A percentile compares a stretch with the other conserved stretches of the same genome.
These are phyloP conservation scores for Fraxinus nigra DNA, from an alignment of 305 asterid genomes.

Conservation along the genomic window DNA sequence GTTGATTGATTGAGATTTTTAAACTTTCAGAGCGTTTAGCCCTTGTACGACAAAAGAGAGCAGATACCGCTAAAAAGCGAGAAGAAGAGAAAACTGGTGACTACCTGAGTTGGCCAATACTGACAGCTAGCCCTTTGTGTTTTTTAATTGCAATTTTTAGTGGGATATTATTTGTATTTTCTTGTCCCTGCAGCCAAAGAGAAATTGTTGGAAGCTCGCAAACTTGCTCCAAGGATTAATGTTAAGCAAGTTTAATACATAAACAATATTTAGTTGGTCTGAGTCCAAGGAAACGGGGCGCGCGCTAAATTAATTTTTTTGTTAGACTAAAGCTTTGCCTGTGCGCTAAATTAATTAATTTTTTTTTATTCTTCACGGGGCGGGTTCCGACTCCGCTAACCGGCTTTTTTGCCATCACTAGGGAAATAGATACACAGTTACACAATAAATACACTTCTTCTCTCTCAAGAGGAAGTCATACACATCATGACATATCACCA, in stretches of 20 bases:
- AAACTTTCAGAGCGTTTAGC: conserved; percentile 69
- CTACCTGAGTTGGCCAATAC: not conserved
- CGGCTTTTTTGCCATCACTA: too few relatives aligned
- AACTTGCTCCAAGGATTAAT: conserved; percentile 5
- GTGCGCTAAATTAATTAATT: too few relatives aligned
- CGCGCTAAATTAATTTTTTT: too few relatives aligned
- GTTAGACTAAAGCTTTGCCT: too few relatives aligned
- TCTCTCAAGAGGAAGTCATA: too few relatives aligned
- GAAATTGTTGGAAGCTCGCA: conserved; percentile 75
- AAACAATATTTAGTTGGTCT: not conserved
- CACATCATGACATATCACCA: too few relatives aligned
- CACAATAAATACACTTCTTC: too few relatives aligned
- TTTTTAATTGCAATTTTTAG: not conserved
- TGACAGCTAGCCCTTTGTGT: not conserved
- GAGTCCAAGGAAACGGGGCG: not conserved
- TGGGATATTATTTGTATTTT: not conserved
- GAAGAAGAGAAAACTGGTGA: conserved; percentile 97
- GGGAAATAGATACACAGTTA: too few relatives aligned
- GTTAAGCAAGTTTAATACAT: conserved; percentile 6
- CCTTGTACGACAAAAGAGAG: conserved; percentile 86
- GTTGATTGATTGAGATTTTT: not conserved
- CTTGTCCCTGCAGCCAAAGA: conserved; percentile 51
- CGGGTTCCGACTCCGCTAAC: too few relatives aligned
- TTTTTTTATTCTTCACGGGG: too few relatives aligned
- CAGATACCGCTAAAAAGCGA: conserved; percentile 90